Evolutionary conservation across 2,329 filamentous ascomycete species (phyloP).

Genomic region (Talaromyces sp.): DNA sequence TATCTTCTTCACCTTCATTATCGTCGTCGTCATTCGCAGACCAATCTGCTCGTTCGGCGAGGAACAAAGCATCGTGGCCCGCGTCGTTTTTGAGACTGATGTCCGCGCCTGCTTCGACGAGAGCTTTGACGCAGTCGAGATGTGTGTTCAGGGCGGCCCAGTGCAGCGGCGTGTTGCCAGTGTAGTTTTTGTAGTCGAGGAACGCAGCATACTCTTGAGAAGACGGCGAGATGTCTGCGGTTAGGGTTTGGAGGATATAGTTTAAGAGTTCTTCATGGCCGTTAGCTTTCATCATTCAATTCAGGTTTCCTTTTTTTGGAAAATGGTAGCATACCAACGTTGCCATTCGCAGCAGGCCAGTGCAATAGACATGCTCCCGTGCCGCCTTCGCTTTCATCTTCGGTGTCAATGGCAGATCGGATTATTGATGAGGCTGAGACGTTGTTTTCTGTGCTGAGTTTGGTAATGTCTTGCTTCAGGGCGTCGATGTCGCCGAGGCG

Average conservation of each 20-base stretch:
- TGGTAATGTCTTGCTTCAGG: conserved; percentile 54
- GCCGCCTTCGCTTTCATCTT: conserved; percentile 64
- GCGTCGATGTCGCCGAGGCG: conserved; percentile 71
- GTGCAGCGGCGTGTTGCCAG: conserved; percentile 86
- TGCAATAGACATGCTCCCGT: conserved; percentile 57
- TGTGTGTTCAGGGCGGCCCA: conserved; percentile 92
- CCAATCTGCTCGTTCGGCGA: conserved; percentile 66
- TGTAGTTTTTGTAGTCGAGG: conserved; percentile 59
- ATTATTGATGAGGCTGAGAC: conserved; percentile 60
- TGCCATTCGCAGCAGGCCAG: conserved; percentile 88
- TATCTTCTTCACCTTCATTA: conserved; percentile 17
- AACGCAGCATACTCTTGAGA: conserved; percentile 21
- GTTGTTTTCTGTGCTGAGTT: conserved; percentile 57
- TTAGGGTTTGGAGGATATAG: conserved; percentile 34
- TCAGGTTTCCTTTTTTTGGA: no score
- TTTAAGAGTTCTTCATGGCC: conserved; percentile 41
- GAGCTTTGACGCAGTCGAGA: conserved; percentile 67
- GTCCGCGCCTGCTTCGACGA: conserved; percentile 72
- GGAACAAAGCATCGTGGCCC: conserved; percentile 72
- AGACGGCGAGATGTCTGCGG: neutral
- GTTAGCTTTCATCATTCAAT: neutral
- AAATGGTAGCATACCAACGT: conserved; percentile 62
- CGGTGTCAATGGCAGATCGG: conserved; percentile 62
- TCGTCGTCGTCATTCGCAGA: conserved; percentile 51
- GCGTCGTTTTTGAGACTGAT: conserved; percentile 73